Percentiles rank a stretch among this genome's conserved stretches.
Evolutionary conservation across 768 basidiomycete species (phyloP).

Genomic region (Lactarius sanguifluus): DNA sequence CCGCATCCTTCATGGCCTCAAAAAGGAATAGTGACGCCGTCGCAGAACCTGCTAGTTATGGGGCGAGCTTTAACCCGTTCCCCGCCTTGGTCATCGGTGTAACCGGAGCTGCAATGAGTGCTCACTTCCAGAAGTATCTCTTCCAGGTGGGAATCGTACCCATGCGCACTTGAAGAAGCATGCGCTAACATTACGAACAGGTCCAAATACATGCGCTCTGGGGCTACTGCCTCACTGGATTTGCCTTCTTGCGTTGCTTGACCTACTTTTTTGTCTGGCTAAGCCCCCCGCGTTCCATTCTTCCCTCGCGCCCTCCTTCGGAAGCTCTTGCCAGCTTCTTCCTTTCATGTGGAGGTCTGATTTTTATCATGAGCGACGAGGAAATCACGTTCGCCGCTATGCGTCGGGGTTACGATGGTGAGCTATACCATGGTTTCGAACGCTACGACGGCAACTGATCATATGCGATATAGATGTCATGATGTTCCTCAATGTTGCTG

Average conservation of each 20-base stretch:
- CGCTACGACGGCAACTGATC: constrained; percentile 1
- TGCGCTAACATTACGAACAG: constrained; percentile 35
- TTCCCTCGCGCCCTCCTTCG: constrained; percentile 91
- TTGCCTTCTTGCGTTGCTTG: constrained; percentile 74
- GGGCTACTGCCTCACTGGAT: constrained; percentile 83
- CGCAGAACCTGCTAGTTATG: constrained; percentile 70
- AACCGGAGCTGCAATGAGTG: constrained; percentile 91
- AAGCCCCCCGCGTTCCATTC: constrained; percentile 74
- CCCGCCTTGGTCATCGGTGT: constrained; percentile 92
- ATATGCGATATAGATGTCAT: constrained; percentile 59
- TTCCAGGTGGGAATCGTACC: constrained; percentile 59
- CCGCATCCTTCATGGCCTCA: constrained; percentile 35
- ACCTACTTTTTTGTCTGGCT: constrained; percentile 97
- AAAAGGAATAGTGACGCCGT: constrained; percentile 43
- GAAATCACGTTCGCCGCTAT: constrained; percentile 89
- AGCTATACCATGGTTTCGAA: constrained; percentile 28
- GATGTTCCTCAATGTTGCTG: constrained; percentile 85
- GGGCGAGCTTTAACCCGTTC: constrained; percentile 84
- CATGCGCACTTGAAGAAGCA: neutral
- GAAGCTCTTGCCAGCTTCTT: constrained; percentile 88
- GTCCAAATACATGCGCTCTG: constrained; percentile 90
- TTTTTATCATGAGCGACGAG: constrained; percentile 89
- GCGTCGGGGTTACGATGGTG: constrained; percentile 84
- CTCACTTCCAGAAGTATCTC: constrained; percentile 86
- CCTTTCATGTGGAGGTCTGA: constrained; percentile 82